phyloP scores from a whole-genome alignment of 202 grass and related monocot genomes.

The Schoenoplectus tabernaemontani region DNA sequence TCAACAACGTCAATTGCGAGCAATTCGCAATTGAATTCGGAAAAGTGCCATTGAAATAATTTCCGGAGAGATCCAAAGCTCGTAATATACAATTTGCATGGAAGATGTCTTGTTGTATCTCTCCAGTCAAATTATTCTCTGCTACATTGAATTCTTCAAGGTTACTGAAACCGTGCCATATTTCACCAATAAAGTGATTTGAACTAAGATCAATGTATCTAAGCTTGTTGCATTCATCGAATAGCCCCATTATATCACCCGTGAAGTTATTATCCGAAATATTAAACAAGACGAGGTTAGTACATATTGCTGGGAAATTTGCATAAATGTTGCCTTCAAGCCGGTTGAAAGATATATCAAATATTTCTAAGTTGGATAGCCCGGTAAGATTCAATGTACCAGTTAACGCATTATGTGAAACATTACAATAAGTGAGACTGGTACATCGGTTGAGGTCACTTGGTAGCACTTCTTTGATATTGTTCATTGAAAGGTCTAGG shows the following conservation, averaged over 20 bases:
- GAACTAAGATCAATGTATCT: slow-evolving; percentile 58
- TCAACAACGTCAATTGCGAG: slow-evolving; percentile 36
- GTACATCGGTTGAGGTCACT: slow-evolving; percentile 53
- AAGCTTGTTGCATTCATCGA: slow-evolving; percentile 48
- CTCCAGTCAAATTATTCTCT: slow-evolving; percentile 67
- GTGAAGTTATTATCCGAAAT: slow-evolving; percentile 46
- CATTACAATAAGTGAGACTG: slow-evolving; percentile 55
- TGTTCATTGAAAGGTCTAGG: slow-evolving; percentile 76
- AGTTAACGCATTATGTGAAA: slow-evolving; percentile 59
- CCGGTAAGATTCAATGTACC: slow-evolving; percentile 37
- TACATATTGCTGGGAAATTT: slow-evolving; percentile 54
- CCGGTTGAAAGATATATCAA: slow-evolving; percentile 61
- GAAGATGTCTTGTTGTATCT: slow-evolving; percentile 30
- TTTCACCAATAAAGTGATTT: slow-evolving; percentile 58
- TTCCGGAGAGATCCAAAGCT: slow-evolving; percentile 50
- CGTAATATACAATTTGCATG: slow-evolving; percentile 33
- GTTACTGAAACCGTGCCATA: slow-evolving; percentile 49
- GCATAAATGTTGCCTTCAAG: slow-evolving; percentile 32
- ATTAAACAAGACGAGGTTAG: slow-evolving; percentile 35
- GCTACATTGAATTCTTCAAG: slow-evolving; percentile 43
- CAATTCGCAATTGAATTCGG: slow-evolving; percentile 54
- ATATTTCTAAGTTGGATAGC: slow-evolving; percentile 25
- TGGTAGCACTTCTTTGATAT: slow-evolving; percentile 25
- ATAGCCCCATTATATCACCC: slow-evolving; percentile 31
- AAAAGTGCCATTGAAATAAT: slow-evolving; percentile 39